Base-by-base conservation (phyloP, 1,284 basidiomycete genomes). In the Trichosporon faecale region DNA sequence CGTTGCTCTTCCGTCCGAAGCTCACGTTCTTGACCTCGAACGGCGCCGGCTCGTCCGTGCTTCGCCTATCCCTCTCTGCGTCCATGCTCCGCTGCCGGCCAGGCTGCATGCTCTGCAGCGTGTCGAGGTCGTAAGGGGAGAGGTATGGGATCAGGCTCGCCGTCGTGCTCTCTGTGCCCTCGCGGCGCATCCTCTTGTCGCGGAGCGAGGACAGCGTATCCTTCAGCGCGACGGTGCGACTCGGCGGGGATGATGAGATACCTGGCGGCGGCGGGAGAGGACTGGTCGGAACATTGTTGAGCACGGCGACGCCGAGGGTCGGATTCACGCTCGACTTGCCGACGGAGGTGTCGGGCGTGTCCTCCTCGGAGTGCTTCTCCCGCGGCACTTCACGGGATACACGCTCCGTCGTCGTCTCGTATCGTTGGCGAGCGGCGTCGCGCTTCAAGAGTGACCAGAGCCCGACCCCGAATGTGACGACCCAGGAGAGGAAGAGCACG, bases 21-120 rank as follows among this genome's bases (percentile, higher is more conserved):
- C 57, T 61, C 29, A 61, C 57, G 29, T 31, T 61, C 57, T 61
- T 61, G 16, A 31, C 29, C 57, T 61, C 57, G 57, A 61, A 61
- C 29, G 57, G 57, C 14, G 57, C 57, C 18, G 27, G 27, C 27
- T 31, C 57, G 29, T 33, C 57, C 16, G 27, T n/a, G 31, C 57
- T 29, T 18, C 57, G 3, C 7, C 57, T 29, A 21, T 31, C 27
- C 27, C 27, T 16, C 18, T 61, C 27, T 14, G 14, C 57, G 57
- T 61, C 57, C 57, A 52, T 52, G n/a, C 16, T n/a, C 18, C 27
- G 27, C 5, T 23, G 14, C 16, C 57, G 57, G 14, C 57, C 57
- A 2, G 57, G 57, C 57, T 61, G 57, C 57, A 61, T 61, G 31
- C 57, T 29, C 27, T 61, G 27, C 21, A 61, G 31, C 29, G 27